Conservation (phyloP, 176 grass and related monocot genomes). For the Triticum aestivum region DNA sequence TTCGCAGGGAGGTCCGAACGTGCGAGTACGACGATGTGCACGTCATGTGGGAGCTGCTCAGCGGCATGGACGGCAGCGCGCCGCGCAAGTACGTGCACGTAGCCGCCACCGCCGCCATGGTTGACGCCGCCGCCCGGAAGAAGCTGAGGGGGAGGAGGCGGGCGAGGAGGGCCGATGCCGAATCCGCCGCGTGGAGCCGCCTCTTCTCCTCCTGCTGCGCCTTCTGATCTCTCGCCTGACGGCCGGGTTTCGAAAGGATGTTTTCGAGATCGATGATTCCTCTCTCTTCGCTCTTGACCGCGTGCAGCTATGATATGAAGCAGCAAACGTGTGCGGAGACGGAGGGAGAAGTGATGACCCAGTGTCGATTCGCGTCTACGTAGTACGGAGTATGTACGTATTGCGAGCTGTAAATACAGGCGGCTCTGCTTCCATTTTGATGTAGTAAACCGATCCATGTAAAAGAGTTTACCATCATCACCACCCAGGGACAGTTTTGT, state of each 20-base stretch:
- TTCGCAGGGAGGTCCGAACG: conserved; percentile 58
- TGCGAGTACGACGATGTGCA: conserved; percentile 82
- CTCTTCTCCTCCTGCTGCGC: conserved; percentile 23
- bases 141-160: neutral
- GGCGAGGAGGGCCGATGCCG: neutral
- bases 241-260: neutral
- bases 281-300: neutral
- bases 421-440: neutral
- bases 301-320: neutral
- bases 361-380: neutral
- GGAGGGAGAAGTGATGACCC: neutral
- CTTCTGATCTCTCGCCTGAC: neutral
- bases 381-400: neutral
- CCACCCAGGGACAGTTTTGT: neutral
- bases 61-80: conserved; percentile 10
- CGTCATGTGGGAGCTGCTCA: conserved; percentile 85
- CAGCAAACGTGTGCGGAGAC: neutral
- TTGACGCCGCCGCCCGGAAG: neutral
- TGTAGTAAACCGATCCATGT: neutral
- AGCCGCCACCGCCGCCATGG: neutral
- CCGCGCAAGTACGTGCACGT: neutral
- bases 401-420: neutral
- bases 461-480: neutral
- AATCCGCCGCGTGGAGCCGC: conserved; percentile 7
- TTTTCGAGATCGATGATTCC: neutral